phyloP scores from a whole-genome alignment of 2,329 filamentous ascomycete species.

The Coccinonectria pachysandricola region DNA sequence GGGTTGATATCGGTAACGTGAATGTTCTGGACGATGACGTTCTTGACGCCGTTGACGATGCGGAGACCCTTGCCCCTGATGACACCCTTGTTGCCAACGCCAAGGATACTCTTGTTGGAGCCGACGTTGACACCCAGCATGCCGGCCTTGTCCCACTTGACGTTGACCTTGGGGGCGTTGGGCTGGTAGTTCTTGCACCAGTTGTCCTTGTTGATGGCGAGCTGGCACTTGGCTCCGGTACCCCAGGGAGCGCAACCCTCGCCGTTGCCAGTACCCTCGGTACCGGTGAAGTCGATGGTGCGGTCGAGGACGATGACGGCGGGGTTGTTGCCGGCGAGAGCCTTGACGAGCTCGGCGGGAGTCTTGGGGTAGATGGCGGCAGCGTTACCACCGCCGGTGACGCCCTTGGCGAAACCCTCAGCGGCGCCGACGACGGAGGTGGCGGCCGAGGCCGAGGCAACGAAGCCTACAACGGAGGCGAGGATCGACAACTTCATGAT shows the following conservation, averaged over 20 bases:
- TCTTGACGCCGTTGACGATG: conserved; percentile 33
- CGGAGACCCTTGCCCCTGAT: conserved; percentile 46
- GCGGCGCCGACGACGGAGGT: conserved; percentile 22
- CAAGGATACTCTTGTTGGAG: conserved; percentile 45
- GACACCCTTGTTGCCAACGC: conserved; percentile 38
- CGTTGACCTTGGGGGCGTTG: conserved; percentile 32
- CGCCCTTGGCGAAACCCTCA: conserved; percentile 34
- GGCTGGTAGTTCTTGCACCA: conserved; percentile 48
- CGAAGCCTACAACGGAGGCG: conserved; percentile 6
- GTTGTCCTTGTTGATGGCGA: conserved; percentile 46
- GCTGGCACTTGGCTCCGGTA: conserved; percentile 39
- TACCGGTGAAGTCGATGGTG: conserved; percentile 41
- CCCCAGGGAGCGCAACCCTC: conserved; percentile 47
- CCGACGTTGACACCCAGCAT: conserved; percentile 36
- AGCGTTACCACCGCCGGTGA: conserved; percentile 48
- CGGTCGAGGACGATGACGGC: conserved; percentile 47
- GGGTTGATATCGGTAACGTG: conserved; percentile 43
- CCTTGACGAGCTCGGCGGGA: conserved; percentile 44
- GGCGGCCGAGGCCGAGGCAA: conserved; percentile 14
- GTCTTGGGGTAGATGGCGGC: conserved; percentile 39
- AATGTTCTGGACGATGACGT: conserved; percentile 50
- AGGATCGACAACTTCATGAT: not conserved
- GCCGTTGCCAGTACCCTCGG: conserved; percentile 38
- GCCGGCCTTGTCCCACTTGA: conserved; percentile 38
- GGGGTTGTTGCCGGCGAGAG: conserved; percentile 39